Evolutionary conservation across 768 basidiomycete species (phyloP).

Genomic region (Leccinum rimulosum): DNA sequence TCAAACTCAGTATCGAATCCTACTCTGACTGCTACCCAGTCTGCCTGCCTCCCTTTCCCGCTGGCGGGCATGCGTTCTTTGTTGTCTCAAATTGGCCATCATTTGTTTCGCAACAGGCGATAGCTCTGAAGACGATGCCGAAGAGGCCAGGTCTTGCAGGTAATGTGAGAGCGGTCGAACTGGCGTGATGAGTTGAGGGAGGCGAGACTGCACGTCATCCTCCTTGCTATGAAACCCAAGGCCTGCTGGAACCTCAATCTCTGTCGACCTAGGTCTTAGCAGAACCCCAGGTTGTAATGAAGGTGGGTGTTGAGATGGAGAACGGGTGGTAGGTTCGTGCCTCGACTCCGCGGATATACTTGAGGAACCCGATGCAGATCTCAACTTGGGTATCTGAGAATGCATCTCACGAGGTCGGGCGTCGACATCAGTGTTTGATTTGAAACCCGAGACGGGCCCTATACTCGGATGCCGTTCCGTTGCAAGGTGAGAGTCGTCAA

Average conservation of each 20-base stretch:
- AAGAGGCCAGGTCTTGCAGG: slow-evolving; percentile 44
- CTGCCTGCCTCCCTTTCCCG: slow-evolving; percentile 31
- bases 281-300: slow-evolving; percentile 5
- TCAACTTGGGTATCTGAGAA: slow-evolving; percentile 32
- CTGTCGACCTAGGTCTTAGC: neutral
- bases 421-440: slow-evolving; percentile 11
- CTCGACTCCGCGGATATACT: slow-evolving; percentile 19
- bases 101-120: slow-evolving; percentile 66
- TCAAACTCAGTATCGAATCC: slow-evolving; percentile 26
- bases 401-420: slow-evolving; percentile 12
- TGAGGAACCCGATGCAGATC: slow-evolving; percentile 27
- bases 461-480: neutral
- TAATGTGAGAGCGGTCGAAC: slow-evolving; percentile 35
- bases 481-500: neutral
- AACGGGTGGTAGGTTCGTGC: slow-evolving; percentile 1
- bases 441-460: slow-evolving; percentile 12
- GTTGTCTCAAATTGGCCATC: slow-evolving; percentile 59
- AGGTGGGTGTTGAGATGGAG: slow-evolving; percentile 3
- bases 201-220: slow-evolving; percentile 25
- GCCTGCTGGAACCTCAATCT: neutral
- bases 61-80: slow-evolving; percentile 34
- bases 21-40: slow-evolving; percentile 31
- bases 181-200: slow-evolving; percentile 44
- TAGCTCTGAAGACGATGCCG: slow-evolving; percentile 70
- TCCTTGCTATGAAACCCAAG: slow-evolving; percentile 17